Percentiles rank a stretch among this genome's conserved stretches.
Evolutionary conservation across 208 protist species (phyloP).

Genomic region (Crithidia bombi): DNA sequence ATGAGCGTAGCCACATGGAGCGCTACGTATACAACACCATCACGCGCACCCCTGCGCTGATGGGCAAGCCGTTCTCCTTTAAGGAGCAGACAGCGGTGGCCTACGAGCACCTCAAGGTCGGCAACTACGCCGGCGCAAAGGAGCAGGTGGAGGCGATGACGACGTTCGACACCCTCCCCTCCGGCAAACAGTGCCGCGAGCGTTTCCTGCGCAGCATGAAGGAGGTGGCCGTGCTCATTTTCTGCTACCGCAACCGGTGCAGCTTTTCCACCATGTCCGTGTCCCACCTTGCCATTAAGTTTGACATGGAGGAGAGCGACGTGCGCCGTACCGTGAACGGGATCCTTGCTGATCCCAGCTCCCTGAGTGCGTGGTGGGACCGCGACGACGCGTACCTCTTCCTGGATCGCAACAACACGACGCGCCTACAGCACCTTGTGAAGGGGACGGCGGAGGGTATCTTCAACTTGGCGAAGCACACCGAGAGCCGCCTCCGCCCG

Average conservation of each 20-base stretch:
- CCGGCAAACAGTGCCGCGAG: constrained; percentile 51
- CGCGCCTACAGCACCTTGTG: constrained; percentile 83
- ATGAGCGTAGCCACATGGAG: constrained; percentile 69
- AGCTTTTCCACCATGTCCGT: constrained; percentile 86
- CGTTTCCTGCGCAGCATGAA: constrained; percentile 65
- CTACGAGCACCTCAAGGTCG: constrained; percentile 71
- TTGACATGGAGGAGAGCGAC: constrained; percentile 64
- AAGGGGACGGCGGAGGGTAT: constrained; percentile 71
- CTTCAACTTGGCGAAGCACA: constrained; percentile 65
- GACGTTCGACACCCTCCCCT: constrained; percentile 63
- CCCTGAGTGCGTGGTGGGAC: constrained; percentile 87
- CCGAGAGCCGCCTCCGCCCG: constrained; percentile 58
- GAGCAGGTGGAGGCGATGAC: constrained; percentile 67
- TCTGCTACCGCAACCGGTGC: constrained; percentile 76
- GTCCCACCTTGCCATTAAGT: constrained; percentile 74
- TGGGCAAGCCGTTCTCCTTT: constrained; percentile 66
- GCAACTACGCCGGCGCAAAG: constrained; percentile 69
- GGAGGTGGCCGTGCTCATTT: constrained; percentile 77
- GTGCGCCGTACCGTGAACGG: constrained; percentile 73
- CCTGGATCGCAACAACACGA: constrained; percentile 82
- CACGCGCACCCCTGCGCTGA: constrained; percentile 48
- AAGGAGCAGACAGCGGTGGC: constrained; percentile 69
- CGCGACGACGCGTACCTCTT: constrained; percentile 81
- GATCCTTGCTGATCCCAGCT: constrained; percentile 72
- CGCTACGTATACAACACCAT: constrained; percentile 76